These are phyloP conservation scores for Annona cherimola DNA, from an alignment of 164 flowering plant genomes.

Conservation along the genomic window DNA sequence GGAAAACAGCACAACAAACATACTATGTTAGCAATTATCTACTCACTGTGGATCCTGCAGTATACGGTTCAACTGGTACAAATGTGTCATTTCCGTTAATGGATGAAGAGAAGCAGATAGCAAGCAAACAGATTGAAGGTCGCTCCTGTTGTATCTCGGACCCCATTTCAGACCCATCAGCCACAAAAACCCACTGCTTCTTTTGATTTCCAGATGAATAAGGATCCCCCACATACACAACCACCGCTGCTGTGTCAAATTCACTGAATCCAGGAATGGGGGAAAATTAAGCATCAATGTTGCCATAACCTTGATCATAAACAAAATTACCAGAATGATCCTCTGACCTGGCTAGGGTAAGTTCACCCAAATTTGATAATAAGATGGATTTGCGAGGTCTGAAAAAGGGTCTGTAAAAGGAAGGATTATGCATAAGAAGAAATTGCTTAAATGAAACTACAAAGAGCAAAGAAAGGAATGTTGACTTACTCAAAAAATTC, in stretches of 20 bases:
- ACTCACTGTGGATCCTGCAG: slow-evolving; percentile 74
- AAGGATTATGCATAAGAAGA: slow-evolving; percentile 1
- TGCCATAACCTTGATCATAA: slow-evolving; percentile 12
- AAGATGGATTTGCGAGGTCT: slow-evolving; percentile 54
- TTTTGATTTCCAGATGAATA: slow-evolving; percentile 47
- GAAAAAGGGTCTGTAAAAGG: slow-evolving; percentile 63
- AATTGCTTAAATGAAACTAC: not conserved
- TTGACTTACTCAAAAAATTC: slow-evolving; percentile 56
- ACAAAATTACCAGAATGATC: not conserved
- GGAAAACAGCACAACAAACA: not conserved
- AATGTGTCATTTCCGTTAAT: slow-evolving; percentile 36
- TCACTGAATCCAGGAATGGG: slow-evolving; percentile 47
- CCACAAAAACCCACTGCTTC: slow-evolving; percentile 92
- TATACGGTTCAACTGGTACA: slow-evolving; percentile 48
- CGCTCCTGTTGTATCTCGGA: slow-evolving; percentile 28
- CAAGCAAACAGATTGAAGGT: slow-evolving; percentile 53
- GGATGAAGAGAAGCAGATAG: slow-evolving; percentile 68
- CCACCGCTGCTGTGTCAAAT: slow-evolving; percentile 76
- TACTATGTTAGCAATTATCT: not conserved
- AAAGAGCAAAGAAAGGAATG: not conserved
- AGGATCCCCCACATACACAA: slow-evolving; percentile 74
- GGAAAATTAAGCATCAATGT: slow-evolving; percentile 12
- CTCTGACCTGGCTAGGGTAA: slow-evolving; percentile 72
- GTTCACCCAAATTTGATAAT: slow-evolving; percentile 61
- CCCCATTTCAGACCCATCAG: slow-evolving; percentile 53